phyloP scores from a whole-genome alignment of 2,329 filamentous ascomycete species.

The Aspergillus tamarii region DNA sequence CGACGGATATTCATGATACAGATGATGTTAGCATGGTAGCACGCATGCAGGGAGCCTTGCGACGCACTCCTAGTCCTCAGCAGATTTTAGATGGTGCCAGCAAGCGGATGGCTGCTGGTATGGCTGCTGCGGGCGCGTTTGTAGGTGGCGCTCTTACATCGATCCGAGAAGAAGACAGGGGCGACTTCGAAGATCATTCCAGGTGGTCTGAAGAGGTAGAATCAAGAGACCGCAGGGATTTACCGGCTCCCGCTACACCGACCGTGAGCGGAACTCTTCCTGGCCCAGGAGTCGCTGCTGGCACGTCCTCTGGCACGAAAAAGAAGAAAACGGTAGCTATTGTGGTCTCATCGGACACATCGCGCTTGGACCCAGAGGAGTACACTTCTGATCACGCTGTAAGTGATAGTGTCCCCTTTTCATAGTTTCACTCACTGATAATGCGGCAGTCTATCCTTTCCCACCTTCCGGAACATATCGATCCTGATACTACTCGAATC shows the following conservation, averaged over 20 bases:
- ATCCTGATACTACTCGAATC: constrained; percentile 73
- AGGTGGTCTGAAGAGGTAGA: constrained; percentile 91
- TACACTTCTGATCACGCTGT: constrained; percentile 79
- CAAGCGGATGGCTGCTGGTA: constrained; percentile 77
- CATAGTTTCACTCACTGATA: constrained; percentile 14
- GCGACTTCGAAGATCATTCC: constrained; percentile 81
- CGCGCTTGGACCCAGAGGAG: constrained; percentile 58
- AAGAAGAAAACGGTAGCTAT: constrained; percentile 81
- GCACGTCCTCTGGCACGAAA: constrained; percentile 39
- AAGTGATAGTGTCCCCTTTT: constrained; percentile 45
- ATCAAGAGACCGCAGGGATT: constrained; percentile 54
- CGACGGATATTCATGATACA: constrained; percentile 37
- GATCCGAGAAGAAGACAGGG: constrained; percentile 81
- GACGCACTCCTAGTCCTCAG: constrained; percentile 82
- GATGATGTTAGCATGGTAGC: constrained; percentile 67
- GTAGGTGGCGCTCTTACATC: constrained; percentile 81
- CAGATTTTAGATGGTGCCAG: constrained; percentile 84
- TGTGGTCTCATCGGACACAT: constrained; percentile 78
- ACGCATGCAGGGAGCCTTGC: constrained; percentile 78
- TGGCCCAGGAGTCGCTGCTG: constrained; percentile 39
- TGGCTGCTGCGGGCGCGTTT: constrained; percentile 79
- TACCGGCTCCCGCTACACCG: constrained; percentile 26
- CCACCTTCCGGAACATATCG: constrained; percentile 77
- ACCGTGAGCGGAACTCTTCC: constrained; percentile 35
- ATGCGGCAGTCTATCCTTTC: constrained; percentile 75